Evolutionary conservation across 2,329 filamentous ascomycete genomes (phyloP).

Genomic region (Colletotrichum paranaense): DNA sequence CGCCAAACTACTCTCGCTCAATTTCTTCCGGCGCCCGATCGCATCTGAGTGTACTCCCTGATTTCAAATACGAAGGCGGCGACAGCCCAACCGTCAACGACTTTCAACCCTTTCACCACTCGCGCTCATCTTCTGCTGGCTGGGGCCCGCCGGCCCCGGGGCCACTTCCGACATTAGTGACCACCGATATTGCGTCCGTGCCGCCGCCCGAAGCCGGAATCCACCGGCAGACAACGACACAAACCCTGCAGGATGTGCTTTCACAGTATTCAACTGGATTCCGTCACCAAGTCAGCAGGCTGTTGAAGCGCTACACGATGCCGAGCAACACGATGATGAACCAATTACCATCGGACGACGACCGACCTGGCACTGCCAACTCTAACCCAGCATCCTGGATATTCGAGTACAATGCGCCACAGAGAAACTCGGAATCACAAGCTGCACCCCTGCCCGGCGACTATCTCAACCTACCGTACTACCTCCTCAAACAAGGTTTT

Average conservation of each 20-base stretch:
- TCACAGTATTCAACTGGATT: constrained; percentile 47
- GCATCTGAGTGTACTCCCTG: background rate
- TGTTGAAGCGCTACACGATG: constrained; percentile 53
- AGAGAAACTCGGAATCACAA: constrained; percentile 23
- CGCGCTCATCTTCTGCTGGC: constrained; percentile 18
- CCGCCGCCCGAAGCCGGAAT: constrained; percentile 39
- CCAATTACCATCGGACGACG: constrained; percentile 41
- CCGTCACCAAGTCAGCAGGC: constrained; percentile 49
- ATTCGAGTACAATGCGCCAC: constrained; percentile 43
- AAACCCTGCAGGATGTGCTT: constrained; percentile 47
- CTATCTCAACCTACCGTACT: constrained; percentile 52
- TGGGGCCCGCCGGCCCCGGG: constrained; percentile 6
- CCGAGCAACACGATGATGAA: constrained; percentile 39
- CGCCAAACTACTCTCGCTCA: constrained; percentile 17
- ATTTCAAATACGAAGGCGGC: constrained; percentile 32
- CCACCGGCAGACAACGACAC: constrained; percentile 50
- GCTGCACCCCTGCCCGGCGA: constrained; percentile 59
- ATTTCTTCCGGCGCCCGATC: constrained; percentile 17
- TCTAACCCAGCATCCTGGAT: constrained; percentile 41
- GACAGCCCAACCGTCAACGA: constrained; percentile 21
- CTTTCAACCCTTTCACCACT: constrained; percentile 4
- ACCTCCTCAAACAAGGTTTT: constrained; percentile 23
- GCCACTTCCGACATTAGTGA: constrained; percentile 25
- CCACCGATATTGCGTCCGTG: constrained; percentile 11
- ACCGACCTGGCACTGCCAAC: constrained; percentile 28